Evolutionary conservation across 208 protist genomes (phyloP).

Genomic region (Naegleria fowleri): DNA sequence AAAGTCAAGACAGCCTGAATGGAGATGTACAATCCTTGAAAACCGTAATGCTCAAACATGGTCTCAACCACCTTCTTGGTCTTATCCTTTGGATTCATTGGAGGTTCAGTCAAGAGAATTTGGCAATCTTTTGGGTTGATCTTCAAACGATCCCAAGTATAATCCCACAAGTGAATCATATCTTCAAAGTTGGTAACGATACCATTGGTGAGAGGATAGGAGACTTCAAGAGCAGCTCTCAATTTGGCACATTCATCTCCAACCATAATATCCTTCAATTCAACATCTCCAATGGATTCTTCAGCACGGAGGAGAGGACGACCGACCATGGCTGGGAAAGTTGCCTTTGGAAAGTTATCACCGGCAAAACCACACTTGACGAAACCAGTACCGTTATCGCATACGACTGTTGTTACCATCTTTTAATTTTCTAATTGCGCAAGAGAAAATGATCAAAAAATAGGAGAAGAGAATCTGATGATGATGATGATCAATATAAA

Average conservation of each 20-base stretch:
- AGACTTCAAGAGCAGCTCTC: conserved; percentile 54
- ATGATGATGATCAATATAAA: no score
- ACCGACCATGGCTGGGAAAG: conserved; percentile 92
- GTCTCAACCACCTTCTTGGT: background rate
- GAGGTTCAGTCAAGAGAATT: background rate
- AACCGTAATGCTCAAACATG: background rate
- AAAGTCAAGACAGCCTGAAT: background rate
- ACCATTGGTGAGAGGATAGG: conserved; percentile 91
- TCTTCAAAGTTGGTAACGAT: conserved; percentile 93
- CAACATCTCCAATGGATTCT: conserved; percentile 51
- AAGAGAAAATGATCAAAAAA: background rate
- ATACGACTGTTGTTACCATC: background rate
- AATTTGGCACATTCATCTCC: background rate
- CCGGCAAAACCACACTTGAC: conserved; percentile 94
- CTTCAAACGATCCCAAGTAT: conserved; percentile 67
- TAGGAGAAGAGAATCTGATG: no score
- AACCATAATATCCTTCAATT: background rate
- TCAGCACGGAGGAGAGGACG: conserved; percentile 78
- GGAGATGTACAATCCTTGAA: background rate
- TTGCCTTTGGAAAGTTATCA: conserved; percentile 85
- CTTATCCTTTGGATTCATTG: background rate
- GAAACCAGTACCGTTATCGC: conserved; percentile 54
- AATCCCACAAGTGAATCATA: conserved; percentile 91
- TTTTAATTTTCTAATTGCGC: background rate
- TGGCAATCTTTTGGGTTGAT: conserved; percentile 46